Base-by-base conservation (phyloP, 192 early-diverging fungal species). In the Ambispora gerdemannii region DNA sequence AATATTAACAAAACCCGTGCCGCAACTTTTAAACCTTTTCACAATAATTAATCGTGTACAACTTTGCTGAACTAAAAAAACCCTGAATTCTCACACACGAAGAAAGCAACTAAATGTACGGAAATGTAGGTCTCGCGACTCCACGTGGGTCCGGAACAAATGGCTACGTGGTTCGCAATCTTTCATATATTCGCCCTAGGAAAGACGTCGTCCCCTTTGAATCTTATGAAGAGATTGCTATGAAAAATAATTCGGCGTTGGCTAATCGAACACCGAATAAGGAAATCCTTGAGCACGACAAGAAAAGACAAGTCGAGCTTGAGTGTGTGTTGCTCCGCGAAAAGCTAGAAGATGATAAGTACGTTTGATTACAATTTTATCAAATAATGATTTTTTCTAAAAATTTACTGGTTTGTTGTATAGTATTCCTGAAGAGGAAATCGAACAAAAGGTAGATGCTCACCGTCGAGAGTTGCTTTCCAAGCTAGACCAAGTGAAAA, bases 121-220 rank as follows among this genome's bases (percentile, higher is more conserved):
- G 68, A 3, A 70, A 70, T 38, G 68, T 93, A 51, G 92, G 92
- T 22, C 83, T 93, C 13, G 76, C 82, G 22, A 92, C 92, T 3
- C 83, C 90, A 22, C 87, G 92, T 56, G 92, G 92, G 17, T 91
- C 83, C 53, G 97, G 97, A 35, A 98, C 97, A 7, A 98, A 97
- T 74, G 97, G 97, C 60, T 95, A 95, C 77, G 91, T 98, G 6
- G 91, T 94, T 49, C 89, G 92, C 32, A 98, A 95, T 80, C 78
- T 91, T 56, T 93, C 95, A 13, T 75, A 81, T 27, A 76, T 97
- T 34, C 80, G 83, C 64, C 75, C 86, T 3, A 77, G 80, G n/a
- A 78, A 72, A 17, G 76, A 73, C 11, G 71, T 55, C 53, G 72
- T 75, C 24, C 70, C 75, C 28, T 53, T 67, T 38, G 71, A 67